Evolutionary conservation across 2,329 filamentous ascomycete genomes (phyloP).

Genomic region (Podosphaera xanthii): DNA sequence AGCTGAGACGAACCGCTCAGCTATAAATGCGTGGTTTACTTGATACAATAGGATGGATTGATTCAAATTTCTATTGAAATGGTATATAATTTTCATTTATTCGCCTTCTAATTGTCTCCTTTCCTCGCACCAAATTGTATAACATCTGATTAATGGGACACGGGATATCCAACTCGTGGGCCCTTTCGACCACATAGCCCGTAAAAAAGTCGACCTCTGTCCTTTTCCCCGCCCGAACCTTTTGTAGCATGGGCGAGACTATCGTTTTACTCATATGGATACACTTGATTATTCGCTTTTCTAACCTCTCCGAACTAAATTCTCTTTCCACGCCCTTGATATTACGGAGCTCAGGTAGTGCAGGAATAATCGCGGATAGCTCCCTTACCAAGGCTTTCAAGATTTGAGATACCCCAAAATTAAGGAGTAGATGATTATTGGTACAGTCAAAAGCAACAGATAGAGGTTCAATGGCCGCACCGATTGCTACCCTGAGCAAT

Average conservation of each 20-base stretch:
- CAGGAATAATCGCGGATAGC: conserved; percentile 45
- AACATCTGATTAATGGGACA: conserved; percentile 53
- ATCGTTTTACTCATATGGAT: conserved; percentile 30
- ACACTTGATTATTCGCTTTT: conserved; percentile 32
- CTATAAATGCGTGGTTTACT: background rate
- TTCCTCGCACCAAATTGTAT: conserved; percentile 49
- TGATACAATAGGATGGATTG: background rate
- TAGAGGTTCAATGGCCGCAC: conserved; percentile 57
- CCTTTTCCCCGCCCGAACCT: conserved; percentile 33
- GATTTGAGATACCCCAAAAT: conserved; percentile 38
- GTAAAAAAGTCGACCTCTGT: conserved; percentile 74
- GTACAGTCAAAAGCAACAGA: conserved; percentile 56
- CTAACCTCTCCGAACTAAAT: conserved; percentile 36
- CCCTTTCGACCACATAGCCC: conserved; percentile 62
- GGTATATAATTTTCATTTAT: conserved; percentile 14
- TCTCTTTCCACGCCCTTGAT: conserved; percentile 30
- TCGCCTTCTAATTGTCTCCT: conserved; percentile 20
- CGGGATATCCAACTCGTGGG: conserved; percentile 47
- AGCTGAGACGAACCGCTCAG: background rate
- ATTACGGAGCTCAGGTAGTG: conserved; percentile 48
- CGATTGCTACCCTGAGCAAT: conserved; percentile 56
- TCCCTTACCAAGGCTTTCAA: conserved; percentile 55
- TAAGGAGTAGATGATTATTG: conserved; percentile 49
- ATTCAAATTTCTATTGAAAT: conserved; percentile 2
- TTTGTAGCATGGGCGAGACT: conserved; percentile 35